Conservation (phyloP, 805 yeast genomes). For the Ogataea neopini region DNA sequence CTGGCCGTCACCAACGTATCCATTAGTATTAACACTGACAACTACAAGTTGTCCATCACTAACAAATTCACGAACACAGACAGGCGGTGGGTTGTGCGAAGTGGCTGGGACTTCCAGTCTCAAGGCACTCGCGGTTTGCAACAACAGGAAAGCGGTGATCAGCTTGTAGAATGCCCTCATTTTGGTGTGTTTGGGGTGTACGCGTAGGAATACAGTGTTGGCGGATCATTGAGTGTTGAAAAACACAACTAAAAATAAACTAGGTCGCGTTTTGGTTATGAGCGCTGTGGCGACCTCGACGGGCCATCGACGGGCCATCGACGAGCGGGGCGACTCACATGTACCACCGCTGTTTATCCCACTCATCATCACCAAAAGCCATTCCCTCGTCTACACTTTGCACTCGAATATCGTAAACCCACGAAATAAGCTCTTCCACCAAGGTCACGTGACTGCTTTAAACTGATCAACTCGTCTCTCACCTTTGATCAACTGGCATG, state of each 20-base stretch:
- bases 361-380: too few relatives aligned
- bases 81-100: slow-evolving; percentile 44
- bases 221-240: neutral
- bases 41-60: slow-evolving; percentile 84
- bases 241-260: slow-evolving; percentile 5
- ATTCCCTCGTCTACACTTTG: too few relatives aligned
- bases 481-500: too few relatives aligned
- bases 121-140: slow-evolving; percentile 22
- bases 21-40: slow-evolving; percentile 73
- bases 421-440: too few relatives aligned
- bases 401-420: too few relatives aligned
- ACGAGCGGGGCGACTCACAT: neutral
- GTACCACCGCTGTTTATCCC: too few relatives aligned
- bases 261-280: slow-evolving; percentile 6
- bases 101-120: slow-evolving; percentile 37
- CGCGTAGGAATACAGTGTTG: neutral
- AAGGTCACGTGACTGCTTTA: too few relatives aligned
- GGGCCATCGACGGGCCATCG: neutral
- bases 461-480: too few relatives aligned
- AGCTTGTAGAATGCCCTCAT: slow-evolving; percentile 12
- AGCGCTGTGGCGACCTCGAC: neutral
- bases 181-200: neutral
- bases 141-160: slow-evolving; percentile 9
- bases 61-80: slow-evolving; percentile 92
- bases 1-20: slow-evolving; percentile 87